Conservation (phyloP, 371 early-diverging fungal genomes). For the Apophysomyces elegans region DNA sequence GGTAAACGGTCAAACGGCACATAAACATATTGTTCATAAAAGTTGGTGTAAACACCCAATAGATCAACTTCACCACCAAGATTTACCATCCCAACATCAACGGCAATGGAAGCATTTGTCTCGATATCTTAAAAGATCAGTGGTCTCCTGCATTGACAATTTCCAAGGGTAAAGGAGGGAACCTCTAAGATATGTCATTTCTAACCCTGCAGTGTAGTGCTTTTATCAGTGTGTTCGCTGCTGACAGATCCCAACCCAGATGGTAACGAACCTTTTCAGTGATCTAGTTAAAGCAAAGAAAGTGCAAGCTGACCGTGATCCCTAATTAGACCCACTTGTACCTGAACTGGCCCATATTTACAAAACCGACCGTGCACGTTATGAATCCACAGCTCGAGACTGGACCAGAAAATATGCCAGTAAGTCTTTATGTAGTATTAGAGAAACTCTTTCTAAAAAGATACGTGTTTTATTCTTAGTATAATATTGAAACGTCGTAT, state of each 20-base stretch:
- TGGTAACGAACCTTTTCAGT: conserved; percentile 31
- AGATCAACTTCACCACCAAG: conserved; percentile 94
- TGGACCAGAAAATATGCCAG: conserved; percentile 93
- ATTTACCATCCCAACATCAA: conserved; percentile 99
- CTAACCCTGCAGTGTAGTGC: conserved; percentile 58
- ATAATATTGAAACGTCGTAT: no score
- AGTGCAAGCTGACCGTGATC: background rate
- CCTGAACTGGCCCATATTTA: conserved; percentile 98
- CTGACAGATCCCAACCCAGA: conserved; percentile 99
- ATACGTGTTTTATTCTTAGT: no score
- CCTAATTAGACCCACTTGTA: conserved; percentile 78
- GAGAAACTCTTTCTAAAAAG: background rate
- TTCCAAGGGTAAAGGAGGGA: conserved; percentile 72
- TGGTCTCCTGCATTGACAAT: conserved; percentile 99
- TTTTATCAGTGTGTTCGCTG: conserved; percentile 96
- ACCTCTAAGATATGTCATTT: background rate
- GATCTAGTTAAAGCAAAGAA: background rate
- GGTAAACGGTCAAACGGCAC: conserved; percentile 18
- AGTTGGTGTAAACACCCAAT: background rate
- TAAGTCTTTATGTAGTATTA: conserved; percentile 24
- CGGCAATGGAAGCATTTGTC: conserved; percentile 97
- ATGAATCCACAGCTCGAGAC: conserved; percentile 89
- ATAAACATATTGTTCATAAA: no score
- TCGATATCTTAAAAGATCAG: conserved; percentile 98
- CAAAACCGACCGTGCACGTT: conserved; percentile 91